Base-by-base conservation (phyloP, 2,329 filamentous ascomycete genomes). In the Cytospora mali region DNA sequence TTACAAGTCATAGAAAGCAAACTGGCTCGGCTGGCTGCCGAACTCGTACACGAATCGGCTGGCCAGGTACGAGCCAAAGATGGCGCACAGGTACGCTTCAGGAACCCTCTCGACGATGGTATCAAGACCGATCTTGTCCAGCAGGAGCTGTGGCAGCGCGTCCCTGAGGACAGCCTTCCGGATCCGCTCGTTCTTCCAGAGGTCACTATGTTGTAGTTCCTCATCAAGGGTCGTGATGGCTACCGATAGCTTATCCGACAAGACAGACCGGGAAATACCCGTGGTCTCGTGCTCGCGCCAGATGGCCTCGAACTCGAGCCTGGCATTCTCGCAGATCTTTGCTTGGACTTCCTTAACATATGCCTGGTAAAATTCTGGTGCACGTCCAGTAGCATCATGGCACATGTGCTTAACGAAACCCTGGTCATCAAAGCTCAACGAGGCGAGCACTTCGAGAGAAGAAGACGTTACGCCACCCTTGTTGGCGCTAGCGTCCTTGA, bases 401-500 rank as follows among this genome's bases (percentile, higher is more conserved):
- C 95, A 99, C 95, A 99, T 99, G 82, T 99, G 88, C 77, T 93
- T 83, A 58, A 90, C 84, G 79, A 99, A 99, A 67, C 88, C 87
- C 62, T 86, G 81, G 68, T 99, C 95, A 71, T 99, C 92, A 73
- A 99, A 98, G 48, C 93, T 95, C 62, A 99, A 84, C 16, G 93
- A 95, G 9, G 95, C 95, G 27, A 99, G 86, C 6, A 99, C 95
- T 73, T 99, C 95, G 33, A 98, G 88, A 0, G 95, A 98, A 0
- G 95, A 98, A 0, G 93, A 97, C 0, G 95, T 99, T 52, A 99
- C 95, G 75, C 95, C 95, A 68, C 95, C 95, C 83, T 99, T 99
- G 85, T 99, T 99, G 62, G 94, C 93, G 42, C 92, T 97, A 6
- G 95, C 95, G 76, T 99, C 95, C 81, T 99, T 99, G 88, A 93